Evolutionary conservation across 495 filamentous ascomycete genomes (phyloP).

Genomic region (Penicillium herquei): DNA sequence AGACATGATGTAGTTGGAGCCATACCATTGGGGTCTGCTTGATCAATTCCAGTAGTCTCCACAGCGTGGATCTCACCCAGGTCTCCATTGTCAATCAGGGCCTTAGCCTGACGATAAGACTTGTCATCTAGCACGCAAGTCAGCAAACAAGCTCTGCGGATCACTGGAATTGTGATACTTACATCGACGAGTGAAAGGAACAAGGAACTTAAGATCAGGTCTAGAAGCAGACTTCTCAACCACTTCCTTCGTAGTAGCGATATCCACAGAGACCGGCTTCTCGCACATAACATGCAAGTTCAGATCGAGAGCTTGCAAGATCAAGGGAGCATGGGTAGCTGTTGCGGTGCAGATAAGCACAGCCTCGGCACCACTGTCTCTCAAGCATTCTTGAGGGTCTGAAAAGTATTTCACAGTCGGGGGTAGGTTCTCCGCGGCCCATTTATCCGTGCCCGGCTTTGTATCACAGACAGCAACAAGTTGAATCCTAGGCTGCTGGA

Average conservation of each 20-base stretch:
- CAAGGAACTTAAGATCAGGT: constrained; percentile 57
- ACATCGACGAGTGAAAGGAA: constrained; percentile 20
- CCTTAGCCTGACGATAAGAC: constrained; percentile 14
- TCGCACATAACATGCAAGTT: constrained; percentile 20
- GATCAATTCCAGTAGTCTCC: constrained; percentile 17
- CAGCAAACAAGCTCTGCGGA: not conserved
- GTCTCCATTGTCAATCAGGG: constrained; percentile 14
- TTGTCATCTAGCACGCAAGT: constrained; percentile 10
- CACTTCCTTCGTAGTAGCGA: constrained; percentile 40
- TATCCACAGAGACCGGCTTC: constrained; percentile 26
- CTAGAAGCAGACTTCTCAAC: constrained; percentile 58
- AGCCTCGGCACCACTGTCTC: constrained; percentile 13
- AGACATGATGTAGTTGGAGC: not conserved
- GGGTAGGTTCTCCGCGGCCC: constrained; percentile 16
- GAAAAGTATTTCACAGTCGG: constrained; percentile 14
- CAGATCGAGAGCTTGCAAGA: constrained; percentile 17
- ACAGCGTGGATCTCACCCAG: constrained; percentile 18
- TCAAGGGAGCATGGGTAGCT: constrained; percentile 16
- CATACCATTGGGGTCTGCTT: constrained; percentile 17
- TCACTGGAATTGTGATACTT: not conserved
- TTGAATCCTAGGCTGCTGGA: constrained; percentile 19
- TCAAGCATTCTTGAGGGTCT: constrained; percentile 17
- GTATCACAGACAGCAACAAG: constrained; percentile 19
- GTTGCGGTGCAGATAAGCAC: constrained; percentile 19
- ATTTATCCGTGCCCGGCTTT: constrained; percentile 15